Percentiles rank a stretch among this genome's conserved stretches.
phyloP scores from a whole-genome alignment of 2,329 filamentous ascomycete genomes.

The Colletotrichum sidae region DNA sequence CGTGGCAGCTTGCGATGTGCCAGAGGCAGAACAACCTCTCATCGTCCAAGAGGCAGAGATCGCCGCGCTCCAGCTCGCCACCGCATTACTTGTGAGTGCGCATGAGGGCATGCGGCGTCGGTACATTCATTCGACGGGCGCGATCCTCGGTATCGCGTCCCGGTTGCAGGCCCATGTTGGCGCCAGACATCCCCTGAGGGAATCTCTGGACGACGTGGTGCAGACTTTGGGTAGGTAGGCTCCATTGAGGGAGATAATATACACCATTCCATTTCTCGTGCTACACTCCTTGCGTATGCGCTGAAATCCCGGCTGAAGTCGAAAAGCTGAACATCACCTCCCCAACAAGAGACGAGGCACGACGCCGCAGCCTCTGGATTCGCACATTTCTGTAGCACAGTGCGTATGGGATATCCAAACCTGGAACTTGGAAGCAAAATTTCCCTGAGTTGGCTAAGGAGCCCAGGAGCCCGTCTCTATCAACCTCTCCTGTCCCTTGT shows the following conservation, averaged over 20 bases:
- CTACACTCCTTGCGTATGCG: too few species aligned
- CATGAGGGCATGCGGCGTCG: slow-evolving; percentile 59
- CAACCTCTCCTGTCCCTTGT: too few species aligned
- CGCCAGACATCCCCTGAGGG: slow-evolving; percentile 48
- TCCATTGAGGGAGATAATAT: slow-evolving; percentile 31
- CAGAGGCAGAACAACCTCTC: slow-evolving; percentile 43
- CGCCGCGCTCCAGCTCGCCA: slow-evolving; percentile 66
- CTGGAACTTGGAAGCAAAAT: too few species aligned
- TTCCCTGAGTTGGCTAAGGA: too few species aligned
- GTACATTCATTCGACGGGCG: slow-evolving; percentile 62
- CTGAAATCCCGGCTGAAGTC: too few species aligned
- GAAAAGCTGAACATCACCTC: too few species aligned
- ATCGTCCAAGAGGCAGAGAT: slow-evolving; percentile 62
- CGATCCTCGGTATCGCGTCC: slow-evolving; percentile 60
- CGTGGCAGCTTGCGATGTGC: slow-evolving; percentile 60
- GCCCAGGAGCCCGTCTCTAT: too few species aligned
- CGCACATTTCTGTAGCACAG: too few species aligned
- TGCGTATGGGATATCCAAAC: too few species aligned
- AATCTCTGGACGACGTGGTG: slow-evolving; percentile 60
- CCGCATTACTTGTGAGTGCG: slow-evolving; percentile 61
- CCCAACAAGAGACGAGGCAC: too few species aligned
- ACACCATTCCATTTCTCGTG: too few species aligned
- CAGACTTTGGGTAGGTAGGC: slow-evolving; percentile 43
- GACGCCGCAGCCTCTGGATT: too few species aligned
- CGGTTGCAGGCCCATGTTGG: slow-evolving; percentile 52